These are phyloP conservation scores for Podospora tetraspora DNA, from an alignment of 495 filamentous ascomycete species.

Conservation along the genomic window DNA sequence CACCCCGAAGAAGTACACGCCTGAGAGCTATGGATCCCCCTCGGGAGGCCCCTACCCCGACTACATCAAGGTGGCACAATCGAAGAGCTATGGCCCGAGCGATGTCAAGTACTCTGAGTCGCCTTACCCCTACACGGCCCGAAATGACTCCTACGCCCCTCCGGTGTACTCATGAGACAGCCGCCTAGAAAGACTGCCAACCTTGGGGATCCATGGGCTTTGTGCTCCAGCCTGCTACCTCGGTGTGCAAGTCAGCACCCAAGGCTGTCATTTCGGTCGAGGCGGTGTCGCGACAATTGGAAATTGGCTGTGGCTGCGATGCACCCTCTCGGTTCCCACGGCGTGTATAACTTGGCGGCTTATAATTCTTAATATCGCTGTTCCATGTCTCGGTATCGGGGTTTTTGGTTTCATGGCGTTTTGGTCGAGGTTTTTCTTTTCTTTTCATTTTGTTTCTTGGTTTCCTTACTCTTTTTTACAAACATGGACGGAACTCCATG, in stretches of 20 bases:
- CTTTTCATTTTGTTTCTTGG: slow-evolving; percentile 15
- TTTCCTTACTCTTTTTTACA: slow-evolving; percentile 14
- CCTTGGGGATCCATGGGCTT: neutral
- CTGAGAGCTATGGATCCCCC: slow-evolving; percentile 4
- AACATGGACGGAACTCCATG: slow-evolving; percentile 22
- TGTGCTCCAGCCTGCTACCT: neutral
- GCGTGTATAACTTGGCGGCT: neutral
- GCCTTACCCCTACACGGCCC: slow-evolving; percentile 7
- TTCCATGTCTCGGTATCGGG: neutral
- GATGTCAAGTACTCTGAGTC: slow-evolving; percentile 24
- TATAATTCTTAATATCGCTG: slow-evolving; percentile 11
- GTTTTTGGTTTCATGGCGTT: neutral
- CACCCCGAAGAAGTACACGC: slow-evolving; percentile 16
- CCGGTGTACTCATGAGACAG: slow-evolving; percentile 5
- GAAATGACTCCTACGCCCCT: neutral
- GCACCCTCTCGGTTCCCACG: neutral
- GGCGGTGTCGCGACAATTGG: neutral
- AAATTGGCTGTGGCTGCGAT: neutral
- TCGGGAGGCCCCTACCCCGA: slow-evolving; percentile 11
- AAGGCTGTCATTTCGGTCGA: neutral
- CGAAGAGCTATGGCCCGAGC: slow-evolving; percentile 11
- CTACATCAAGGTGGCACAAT: slow-evolving; percentile 23
- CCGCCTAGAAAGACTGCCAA: neutral
- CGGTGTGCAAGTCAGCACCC: neutral
- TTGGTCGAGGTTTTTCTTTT: slow-evolving; percentile 1